Evolutionary conservation across 192 early-diverging fungal species (phyloP), one percentile per base, ranked within the genome.

Genomic region (Coemansia sp.): DNA sequence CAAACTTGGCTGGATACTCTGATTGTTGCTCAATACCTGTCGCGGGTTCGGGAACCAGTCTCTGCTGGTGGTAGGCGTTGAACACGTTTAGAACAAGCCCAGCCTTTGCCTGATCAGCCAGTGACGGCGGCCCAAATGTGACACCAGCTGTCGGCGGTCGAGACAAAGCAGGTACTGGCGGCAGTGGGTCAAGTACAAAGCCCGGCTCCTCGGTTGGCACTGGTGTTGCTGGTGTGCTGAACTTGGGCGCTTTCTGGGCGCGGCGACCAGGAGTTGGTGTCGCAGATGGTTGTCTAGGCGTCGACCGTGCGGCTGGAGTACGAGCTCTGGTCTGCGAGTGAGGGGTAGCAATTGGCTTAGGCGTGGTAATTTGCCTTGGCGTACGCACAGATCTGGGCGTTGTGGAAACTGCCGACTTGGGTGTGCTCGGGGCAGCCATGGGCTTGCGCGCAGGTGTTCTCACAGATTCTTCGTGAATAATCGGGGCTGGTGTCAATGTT

Each of bases 21-120:
- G 70, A 61, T n/a, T 59, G 48, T 37, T 50, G 55, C 32, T 57
- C 41, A 9, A 27, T 24, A 1, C 59, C 67, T 3, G 57, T 8
- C 11, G 65, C 29, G 2, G 49, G 11, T 1, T 55, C 43, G 4
- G 76, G 76, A 15, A 53, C 23, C 61, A 64, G 64, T 24, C 52
- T 47, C 37, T 62, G 72, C 35, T 54, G 65, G 29, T 65, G 65
- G 49, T 80, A 80, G 6, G 56, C 43, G 5, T 65, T 52, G 41
- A 74, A 70, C 11, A 80, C 59, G 23, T 38, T 54, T 57, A 80
- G 52, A 1, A 65, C 72, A 49, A 80, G 60, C 17, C 67, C 77
- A 3, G 77, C 77, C 37, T 71, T 73, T 21, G 77, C 77, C 27
- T 71, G 64, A 17, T 74, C 77, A 2, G 52, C 65, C 25, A 74